phyloP scores from a whole-genome alignment of 805 yeast genomes.

The Starmerella vaccinii region DNA sequence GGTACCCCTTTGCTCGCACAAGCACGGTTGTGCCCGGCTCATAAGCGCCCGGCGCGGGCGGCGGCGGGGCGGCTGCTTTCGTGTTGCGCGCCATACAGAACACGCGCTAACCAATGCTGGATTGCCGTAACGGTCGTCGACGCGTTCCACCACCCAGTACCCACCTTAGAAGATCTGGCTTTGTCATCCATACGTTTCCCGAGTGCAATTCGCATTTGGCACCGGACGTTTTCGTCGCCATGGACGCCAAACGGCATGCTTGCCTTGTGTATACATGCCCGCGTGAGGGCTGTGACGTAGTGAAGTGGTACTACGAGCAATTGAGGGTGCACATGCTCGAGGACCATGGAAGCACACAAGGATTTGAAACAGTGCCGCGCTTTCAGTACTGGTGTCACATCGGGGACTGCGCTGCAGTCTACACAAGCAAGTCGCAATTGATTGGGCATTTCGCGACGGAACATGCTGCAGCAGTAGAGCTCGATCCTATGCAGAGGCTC shows the following conservation, averaged over 20 bases:
- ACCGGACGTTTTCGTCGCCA: not conserved
- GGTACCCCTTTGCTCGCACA: slow-evolving; percentile 71
- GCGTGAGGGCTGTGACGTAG: not conserved
- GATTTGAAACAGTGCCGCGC: not conserved
- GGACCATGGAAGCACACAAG: not conserved
- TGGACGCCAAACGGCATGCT: not conserved
- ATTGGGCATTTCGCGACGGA: not conserved
- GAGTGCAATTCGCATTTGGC: not conserved
- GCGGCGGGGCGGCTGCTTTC: not conserved
- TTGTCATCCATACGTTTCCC: not conserved
- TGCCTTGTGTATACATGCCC: not conserved
- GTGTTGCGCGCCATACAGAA: not conserved
- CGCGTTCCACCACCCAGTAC: not conserved
- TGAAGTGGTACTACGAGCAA: slow-evolving; percentile 1
- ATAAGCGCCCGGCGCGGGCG: not conserved
- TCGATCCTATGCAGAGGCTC: not conserved
- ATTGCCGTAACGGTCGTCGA: too few relatives aligned
- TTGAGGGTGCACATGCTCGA: not conserved
- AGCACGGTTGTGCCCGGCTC: slow-evolving; percentile 45
- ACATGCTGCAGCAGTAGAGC: not conserved
- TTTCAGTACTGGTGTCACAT: not conserved
- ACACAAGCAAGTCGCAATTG: not conserved
- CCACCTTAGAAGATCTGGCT: not conserved
- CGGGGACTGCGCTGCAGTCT: not conserved
- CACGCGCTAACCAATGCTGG: not conserved